phyloP scores from a whole-genome alignment of 768 basidiomycete species.

The Chalciporus chontae region DNA sequence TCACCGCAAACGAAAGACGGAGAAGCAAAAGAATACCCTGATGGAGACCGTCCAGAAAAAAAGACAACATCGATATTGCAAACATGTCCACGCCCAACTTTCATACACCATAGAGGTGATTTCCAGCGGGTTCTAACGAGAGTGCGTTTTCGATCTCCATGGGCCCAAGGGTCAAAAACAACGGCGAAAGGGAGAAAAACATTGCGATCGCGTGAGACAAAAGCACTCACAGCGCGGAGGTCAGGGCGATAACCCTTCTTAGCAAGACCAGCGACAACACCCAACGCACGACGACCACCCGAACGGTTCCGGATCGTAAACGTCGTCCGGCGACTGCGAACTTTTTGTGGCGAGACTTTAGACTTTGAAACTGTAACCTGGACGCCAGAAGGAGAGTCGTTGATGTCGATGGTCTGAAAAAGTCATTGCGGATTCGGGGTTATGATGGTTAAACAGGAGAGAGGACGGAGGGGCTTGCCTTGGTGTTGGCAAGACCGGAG shows the following conservation, averaged over 20 bases:
- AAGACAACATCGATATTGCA: slow-evolving; percentile 59
- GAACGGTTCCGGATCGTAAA: slow-evolving; percentile 63
- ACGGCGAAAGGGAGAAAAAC: too few relatives aligned
- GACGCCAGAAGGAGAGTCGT: slow-evolving; percentile 52
- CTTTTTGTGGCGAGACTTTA: slow-evolving; percentile 50
- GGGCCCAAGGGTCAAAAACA: background rate
- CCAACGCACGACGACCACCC: slow-evolving; percentile 65
- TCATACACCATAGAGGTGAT: slow-evolving; percentile 57
- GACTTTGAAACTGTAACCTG: slow-evolving; percentile 64
- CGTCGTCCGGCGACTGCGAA: slow-evolving; percentile 46
- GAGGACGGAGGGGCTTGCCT: slow-evolving; percentile 42
- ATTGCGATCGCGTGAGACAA: background rate
- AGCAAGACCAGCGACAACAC: slow-evolving; percentile 55
- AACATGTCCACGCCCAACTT: slow-evolving; percentile 92
- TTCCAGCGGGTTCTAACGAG: slow-evolving; percentile 93
- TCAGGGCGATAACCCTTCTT: slow-evolving; percentile 77
- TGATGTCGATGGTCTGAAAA: slow-evolving; percentile 61
- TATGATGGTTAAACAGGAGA: too few relatives aligned
- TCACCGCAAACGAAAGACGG: slow-evolving; percentile 31
- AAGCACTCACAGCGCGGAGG: slow-evolving; percentile 65
- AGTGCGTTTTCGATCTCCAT: slow-evolving; percentile 46
- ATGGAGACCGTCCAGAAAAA: slow-evolving; percentile 20
- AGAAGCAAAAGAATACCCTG: slow-evolving; percentile 17
- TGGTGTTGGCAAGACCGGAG: slow-evolving; percentile 84
- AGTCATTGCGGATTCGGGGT: too few relatives aligned